Base-by-base conservation (phyloP, 2,329 filamentous ascomycete genomes). In the Colletotrichum higginsianum region DNA sequence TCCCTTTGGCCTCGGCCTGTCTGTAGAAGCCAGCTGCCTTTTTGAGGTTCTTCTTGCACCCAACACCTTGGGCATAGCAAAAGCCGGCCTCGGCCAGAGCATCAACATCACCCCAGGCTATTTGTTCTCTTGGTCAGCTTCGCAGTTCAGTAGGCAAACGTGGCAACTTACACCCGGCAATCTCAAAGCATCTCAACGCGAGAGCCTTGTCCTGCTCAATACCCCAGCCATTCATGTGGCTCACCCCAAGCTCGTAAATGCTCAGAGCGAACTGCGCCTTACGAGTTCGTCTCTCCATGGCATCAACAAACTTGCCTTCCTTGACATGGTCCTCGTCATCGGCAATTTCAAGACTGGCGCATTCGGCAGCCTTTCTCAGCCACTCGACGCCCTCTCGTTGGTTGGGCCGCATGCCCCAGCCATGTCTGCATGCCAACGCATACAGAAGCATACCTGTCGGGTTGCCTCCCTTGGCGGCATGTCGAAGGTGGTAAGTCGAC, bases 221-320 rank as follows among this genome's bases (percentile, higher is more conserved):
- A 18, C 96, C 96, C 96, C 96, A 99, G 6, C 96, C 96, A 77
- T 99, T 98, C 90, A 98, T 95, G 79, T 98, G 96, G 79, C 94
- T 97, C 35, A 98, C 95, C 4, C 96, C 96, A 30, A 99, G 87
- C 83, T 99, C 96, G 77, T 99, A 99, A 65, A 98, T 95, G 77
- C 95, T 96, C 55, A 98, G 87, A 0, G 96, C 96, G 80, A 98
- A 98, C 78, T 98, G 96, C 13, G 95, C 95, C 78, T 95, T 94
- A 74, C 95, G 92, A 7, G 94, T 92, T 81, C 95, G 96, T 75
- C 90, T 90, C 80, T 96, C 94, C 38, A 89, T 78, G 8, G 90
- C 80, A 80, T 94, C 90, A 0, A 91, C 87, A 13, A 85, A 81
- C 82, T 92, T 90, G 73, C 91, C 86, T 75, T 90, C 87, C 79